A percentile compares a stretch with the other conserved stretches of the same genome.
Conservation (phyloP, 2,329 filamentous ascomycete genomes). For the Raffaelea arxii region DNA sequence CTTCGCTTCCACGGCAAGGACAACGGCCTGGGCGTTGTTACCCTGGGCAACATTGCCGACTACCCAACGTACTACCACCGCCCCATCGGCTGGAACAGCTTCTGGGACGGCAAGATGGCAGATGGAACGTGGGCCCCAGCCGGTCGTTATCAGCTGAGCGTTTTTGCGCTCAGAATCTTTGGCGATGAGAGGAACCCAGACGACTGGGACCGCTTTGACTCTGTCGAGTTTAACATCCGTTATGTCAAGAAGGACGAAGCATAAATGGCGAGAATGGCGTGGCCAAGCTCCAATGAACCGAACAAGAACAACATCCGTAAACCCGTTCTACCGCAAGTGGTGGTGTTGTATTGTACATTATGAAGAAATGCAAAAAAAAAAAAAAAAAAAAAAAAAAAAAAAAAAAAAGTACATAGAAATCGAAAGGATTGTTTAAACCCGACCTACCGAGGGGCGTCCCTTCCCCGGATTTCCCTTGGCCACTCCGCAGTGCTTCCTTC, state of each 20-base stretch:
- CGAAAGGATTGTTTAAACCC: background rate
- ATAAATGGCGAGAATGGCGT: conserved; percentile 37
- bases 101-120: background rate
- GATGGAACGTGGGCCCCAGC: background rate
- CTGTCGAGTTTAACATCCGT: background rate
- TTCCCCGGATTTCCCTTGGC: too few relatives aligned
- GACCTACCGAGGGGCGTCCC: too few relatives aligned
- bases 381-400: background rate
- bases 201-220: background rate
- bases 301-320: conserved; percentile 70
- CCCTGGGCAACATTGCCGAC: background rate
- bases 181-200: background rate
- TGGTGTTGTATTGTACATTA: background rate
- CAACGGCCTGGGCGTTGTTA: background rate
- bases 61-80: background rate
- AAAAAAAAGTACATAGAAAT: background rate
- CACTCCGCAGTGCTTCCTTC: too few relatives aligned
- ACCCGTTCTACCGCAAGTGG: too few relatives aligned
- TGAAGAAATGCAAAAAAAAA: background rate
- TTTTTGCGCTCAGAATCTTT: background rate
- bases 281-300: conserved; percentile 23
- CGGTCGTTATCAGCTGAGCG: background rate
- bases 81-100: background rate
- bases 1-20: background rate
- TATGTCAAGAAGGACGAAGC: background rate